Evolutionary conservation across 2,329 filamentous ascomycete species (phyloP).

Genomic region (Neofusicoccum sp.): DNA sequence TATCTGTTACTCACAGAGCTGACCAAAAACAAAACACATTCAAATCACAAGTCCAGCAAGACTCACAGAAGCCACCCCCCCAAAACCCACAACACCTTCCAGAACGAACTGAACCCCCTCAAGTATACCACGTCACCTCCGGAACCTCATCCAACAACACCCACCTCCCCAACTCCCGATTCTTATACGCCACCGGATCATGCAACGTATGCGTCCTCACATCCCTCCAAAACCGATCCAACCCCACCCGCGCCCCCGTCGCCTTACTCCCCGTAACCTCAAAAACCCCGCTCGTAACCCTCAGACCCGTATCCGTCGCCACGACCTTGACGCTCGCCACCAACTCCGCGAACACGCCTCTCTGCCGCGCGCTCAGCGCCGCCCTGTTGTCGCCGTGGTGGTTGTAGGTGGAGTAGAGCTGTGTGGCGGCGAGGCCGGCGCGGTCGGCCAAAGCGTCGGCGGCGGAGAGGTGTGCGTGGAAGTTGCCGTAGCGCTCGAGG

Average conservation of each 20-base stretch:
- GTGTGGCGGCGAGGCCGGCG: conserved; percentile 50
- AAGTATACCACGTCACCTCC: conserved; percentile 63
- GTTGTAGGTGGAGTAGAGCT: conserved; percentile 47
- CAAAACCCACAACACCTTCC: too few species aligned
- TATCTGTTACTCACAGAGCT: too few species aligned
- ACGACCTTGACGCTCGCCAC: conserved; percentile 63
- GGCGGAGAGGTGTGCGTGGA: conserved; percentile 60
- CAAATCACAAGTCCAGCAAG: too few species aligned
- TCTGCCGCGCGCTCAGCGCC: conserved; percentile 49
- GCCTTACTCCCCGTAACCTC: conserved; percentile 62
- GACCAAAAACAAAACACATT: too few species aligned
- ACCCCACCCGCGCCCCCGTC: conserved; percentile 57
- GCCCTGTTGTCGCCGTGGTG: conserved; percentile 33
- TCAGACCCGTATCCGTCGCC: conserved; percentile 58
- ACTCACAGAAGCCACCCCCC: too few species aligned
- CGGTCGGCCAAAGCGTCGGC: conserved; percentile 59
- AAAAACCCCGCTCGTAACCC: conserved; percentile 61
- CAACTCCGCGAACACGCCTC: conserved; percentile 62
- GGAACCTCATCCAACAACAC: conserved; percentile 57
- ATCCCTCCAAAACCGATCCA: conserved; percentile 67
- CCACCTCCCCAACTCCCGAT: conserved; percentile 60
- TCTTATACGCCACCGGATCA: conserved; percentile 67
- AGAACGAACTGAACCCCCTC: background rate
- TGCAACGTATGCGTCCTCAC: conserved; percentile 65
- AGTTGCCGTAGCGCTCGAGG: conserved; percentile 63